Evolutionary conservation across 2,329 filamentous ascomycete species (phyloP), one percentile per base, ranked within the genome.

Genomic region (Escovopsis sp.): DNA sequence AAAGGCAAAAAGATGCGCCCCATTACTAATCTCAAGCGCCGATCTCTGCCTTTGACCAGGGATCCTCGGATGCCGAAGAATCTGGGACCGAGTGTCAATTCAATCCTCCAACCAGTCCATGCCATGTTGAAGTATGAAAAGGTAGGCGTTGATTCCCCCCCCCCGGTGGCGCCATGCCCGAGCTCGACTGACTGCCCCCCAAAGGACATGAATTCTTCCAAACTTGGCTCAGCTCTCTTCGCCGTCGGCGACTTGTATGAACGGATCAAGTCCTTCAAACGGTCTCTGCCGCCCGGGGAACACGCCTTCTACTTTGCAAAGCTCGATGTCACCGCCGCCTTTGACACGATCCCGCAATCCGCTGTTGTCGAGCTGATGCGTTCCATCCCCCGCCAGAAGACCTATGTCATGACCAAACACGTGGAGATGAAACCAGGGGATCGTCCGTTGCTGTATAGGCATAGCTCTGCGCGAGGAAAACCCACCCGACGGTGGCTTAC

Each of bases 331-430:
- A 76, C 85, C 56, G 78, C 85, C 2, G 94, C 89, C 52, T 98
- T 95, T 57, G 91, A 98, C 59, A 94, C 84, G 0, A 95, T 98
- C 37, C 91, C 91, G 0, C 91, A 96, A 57, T 62, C 72, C 26
- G 75, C 77, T 1, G 67, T 96, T 15, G 55, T 95, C 32, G 58
- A 68, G 23, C 66, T 96, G 26, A 72, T 93, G 48, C 59, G 49
- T 45, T 78, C 55, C 41, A 76, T 73, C 49, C 75, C 60, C 48
- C 65, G 63, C 11, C 65, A 82, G 44, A 60, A 69, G 3, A 63
- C 66, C 19, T 98, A 98, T 55, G 70, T 72, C 7, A 71, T 93
- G 39, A 71, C 72, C 7, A 87, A 80, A 49, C 81, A 95, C 53
- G 75, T 78, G 6, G 82, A 93, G 56, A 73, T 91, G 33, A 75